Conservation (phyloP, 768 basidiomycete species). For the Amanita pallidorosea region DNA sequence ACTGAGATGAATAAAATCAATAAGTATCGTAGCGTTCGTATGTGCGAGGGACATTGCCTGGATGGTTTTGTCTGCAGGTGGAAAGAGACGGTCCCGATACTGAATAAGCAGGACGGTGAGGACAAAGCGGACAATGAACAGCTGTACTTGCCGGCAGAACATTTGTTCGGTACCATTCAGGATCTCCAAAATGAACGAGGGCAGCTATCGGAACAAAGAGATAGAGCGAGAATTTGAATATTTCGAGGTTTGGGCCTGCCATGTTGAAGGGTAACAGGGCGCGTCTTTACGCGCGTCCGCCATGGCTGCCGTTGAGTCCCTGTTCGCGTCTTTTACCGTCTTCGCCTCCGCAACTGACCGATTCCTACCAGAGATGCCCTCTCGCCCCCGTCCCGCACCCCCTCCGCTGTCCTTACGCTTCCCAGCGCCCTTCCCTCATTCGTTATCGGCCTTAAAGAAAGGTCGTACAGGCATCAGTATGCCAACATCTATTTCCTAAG, state of each 20-base stretch:
- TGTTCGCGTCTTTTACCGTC: not conserved
- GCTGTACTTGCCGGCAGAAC: conserved; percentile 54
- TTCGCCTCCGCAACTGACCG: not conserved
- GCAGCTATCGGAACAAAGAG: conserved; percentile 77
- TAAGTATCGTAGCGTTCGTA: not conserved
- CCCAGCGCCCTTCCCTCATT: conserved; percentile 32
- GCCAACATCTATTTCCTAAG: conserved; percentile 47
- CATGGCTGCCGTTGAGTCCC: conserved; percentile 1
- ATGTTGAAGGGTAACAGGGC: conserved; percentile 25
- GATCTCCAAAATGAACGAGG: conserved; percentile 80
- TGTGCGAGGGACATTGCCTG: conserved; percentile 23
- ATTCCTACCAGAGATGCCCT: not conserved
- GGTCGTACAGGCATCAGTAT: conserved; percentile 46
- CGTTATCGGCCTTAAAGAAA: conserved; percentile 27
- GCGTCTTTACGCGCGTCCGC: conserved; percentile 5
- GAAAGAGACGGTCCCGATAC: conserved; percentile 70
- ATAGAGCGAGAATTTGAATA: conserved; percentile 85
- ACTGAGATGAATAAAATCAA: conserved; percentile 20
- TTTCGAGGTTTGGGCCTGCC: conserved; percentile 76
- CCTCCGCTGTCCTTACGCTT: conserved; percentile 27
- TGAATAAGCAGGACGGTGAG: conserved; percentile 14
- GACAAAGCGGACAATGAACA: not conserved
- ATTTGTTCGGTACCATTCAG: conserved; percentile 72
- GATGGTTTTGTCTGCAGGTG: conserved; percentile 43
- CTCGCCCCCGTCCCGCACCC: conserved; percentile 17